Conservation (phyloP, 2,329 filamentous ascomycete species). For the Fonsecaea multimorphosa region DNA sequence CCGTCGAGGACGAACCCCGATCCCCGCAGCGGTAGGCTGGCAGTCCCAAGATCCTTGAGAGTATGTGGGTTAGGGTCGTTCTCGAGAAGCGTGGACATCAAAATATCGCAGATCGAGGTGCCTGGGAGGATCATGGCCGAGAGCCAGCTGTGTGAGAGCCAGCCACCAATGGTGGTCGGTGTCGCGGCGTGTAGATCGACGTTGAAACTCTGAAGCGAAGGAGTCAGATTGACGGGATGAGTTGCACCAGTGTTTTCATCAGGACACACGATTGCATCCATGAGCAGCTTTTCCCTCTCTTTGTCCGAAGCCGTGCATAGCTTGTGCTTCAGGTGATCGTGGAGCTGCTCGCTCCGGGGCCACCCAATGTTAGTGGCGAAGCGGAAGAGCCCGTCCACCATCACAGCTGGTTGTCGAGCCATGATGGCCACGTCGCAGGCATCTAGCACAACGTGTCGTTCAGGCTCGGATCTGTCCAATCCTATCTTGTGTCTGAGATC, state of each 20-base stretch:
- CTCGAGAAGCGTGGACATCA: constrained; percentile 63
- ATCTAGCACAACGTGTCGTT: constrained; percentile 16
- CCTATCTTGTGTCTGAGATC: constrained; percentile 22
- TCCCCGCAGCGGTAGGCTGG: constrained; percentile 58
- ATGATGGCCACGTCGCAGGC: constrained; percentile 35
- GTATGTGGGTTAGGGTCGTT: constrained; percentile 56
- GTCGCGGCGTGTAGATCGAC: constrained; percentile 33
- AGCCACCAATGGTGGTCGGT: constrained; percentile 52
- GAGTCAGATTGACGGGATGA: constrained; percentile 11
- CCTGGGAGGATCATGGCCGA: constrained; percentile 62
- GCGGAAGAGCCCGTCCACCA: constrained; percentile 40
- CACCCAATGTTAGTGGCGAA: constrained; percentile 41
- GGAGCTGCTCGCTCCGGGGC: constrained; percentile 38
- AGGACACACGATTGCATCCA: constrained; percentile 28
- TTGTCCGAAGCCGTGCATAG: constrained; percentile 33
- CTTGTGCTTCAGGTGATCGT: constrained; percentile 33
- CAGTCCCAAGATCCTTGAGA: constrained; percentile 56
- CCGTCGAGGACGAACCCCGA: constrained; percentile 56
- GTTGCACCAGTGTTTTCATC: background rate
- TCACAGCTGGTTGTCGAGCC: constrained; percentile 32
- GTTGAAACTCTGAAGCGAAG: constrained; percentile 21
- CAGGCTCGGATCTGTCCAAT: constrained; percentile 12
- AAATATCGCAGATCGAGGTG: constrained; percentile 58
- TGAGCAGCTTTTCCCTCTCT: constrained; percentile 31
- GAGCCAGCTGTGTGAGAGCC: constrained; percentile 63